Percentiles rank a stretch among this genome's conserved stretches.
Evolutionary conservation across 1,284 basidiomycete species (phyloP).

Genomic region (Ganoderma multipileum): DNA sequence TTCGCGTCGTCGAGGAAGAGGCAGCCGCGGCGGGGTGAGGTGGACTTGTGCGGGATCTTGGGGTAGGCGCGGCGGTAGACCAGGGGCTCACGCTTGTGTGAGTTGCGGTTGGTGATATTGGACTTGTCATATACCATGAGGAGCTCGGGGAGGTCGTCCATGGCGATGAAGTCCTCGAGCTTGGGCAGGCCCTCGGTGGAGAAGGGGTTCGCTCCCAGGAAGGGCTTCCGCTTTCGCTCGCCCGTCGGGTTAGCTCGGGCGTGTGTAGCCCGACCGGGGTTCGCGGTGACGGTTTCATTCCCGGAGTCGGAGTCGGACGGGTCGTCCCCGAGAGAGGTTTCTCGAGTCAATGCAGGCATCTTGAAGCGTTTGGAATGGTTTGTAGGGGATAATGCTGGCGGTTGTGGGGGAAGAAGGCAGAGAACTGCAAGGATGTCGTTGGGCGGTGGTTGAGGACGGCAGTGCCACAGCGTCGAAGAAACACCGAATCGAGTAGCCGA

Average conservation of each 20-base stretch:
- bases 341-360: slow-evolving; percentile 1
- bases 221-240: neutral
- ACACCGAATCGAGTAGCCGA: neutral
- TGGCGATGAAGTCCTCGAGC: slow-evolving; percentile 39
- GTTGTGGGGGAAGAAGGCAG: neutral
- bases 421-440: neutral
- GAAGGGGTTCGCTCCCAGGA: slow-evolving; percentile 3
- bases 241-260: slow-evolving; percentile 1
- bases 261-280: neutral
- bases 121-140: slow-evolving; percentile 38
- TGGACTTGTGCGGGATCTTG: slow-evolving; percentile 7
- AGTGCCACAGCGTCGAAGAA: neutral
- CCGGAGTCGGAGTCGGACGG: slow-evolving; percentile 5
- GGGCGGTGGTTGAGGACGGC: neutral
- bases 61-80: slow-evolving; percentile 22
- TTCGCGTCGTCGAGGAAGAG: slow-evolving; percentile 40
- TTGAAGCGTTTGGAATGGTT: neutral
- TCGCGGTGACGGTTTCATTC: slow-evolving; percentile 4
- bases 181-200: slow-evolving; percentile 24
- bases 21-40: slow-evolving; percentile 5
- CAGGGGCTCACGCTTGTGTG: slow-evolving; percentile 23
- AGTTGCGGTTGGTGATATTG: slow-evolving; percentile 7
- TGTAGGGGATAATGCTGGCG: neutral
- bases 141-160: slow-evolving; percentile 39
- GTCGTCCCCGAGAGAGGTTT: neutral